Evolutionary conservation across 805 yeast genomes (phyloP), one percentile per base, ranked within the genome.

Genomic region (Isabelozyma pseudorhagii): DNA sequence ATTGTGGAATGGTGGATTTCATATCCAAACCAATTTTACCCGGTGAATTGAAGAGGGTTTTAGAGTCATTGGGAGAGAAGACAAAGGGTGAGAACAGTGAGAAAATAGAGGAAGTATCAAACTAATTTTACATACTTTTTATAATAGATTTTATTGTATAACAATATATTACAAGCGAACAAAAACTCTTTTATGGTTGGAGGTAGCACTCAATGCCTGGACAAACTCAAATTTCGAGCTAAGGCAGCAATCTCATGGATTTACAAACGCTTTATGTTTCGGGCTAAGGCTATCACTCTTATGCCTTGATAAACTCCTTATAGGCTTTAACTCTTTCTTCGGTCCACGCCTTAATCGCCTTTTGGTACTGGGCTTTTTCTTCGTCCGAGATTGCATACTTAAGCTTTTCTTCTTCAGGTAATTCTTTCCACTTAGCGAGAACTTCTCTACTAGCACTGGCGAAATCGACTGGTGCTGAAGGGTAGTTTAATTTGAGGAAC

Each of bases 11-110:
- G 84, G 62, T 69, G 18, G 81, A 78, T 42, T 80, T 78, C 52
- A 64, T 80, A 2, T 72, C 81, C 38, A 80, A 80, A 53, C 85
- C 84, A 1, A 71, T 80, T 38, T 55, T 79, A 9, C 85, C 84
- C 0, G 66, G 66, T 15, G 75, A 69, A 42, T 59, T 80, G 49
- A 69, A 61, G 39, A 56, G 67, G 28, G 78, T 75, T 38, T 60
- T 78, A 40, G 48, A 46, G 36, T 51, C 49, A 21, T 42, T 58
- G 2, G 59, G 60, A 9, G 54, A 54, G 21, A 41, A 41, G 13
- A 18, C 17, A 17, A 25, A 21, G n/a, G 18, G 41, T 5, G 18
- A 34, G 44, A 29, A 39, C 25, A 21, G 3, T 34, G 14, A 34
- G 9, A 34, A 34, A 34, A 34, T 34, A 34, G 38, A 5, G 14